These are phyloP conservation scores for Diaporthe sp. DNA, from an alignment of 2,329 filamentous ascomycete genomes.

Conservation along the genomic window DNA sequence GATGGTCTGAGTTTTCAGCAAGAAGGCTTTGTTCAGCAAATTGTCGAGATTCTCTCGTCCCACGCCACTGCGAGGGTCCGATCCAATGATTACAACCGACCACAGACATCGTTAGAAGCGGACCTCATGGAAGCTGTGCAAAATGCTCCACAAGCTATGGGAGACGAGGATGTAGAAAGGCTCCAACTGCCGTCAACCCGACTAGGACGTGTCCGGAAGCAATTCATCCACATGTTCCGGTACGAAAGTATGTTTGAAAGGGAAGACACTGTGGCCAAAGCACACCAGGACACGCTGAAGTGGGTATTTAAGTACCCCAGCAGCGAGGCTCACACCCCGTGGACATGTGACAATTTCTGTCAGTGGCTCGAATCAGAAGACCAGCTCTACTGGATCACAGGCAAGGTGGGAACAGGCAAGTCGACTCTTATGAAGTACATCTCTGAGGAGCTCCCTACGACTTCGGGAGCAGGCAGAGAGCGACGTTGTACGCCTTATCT, in stretches of 20 bases:
- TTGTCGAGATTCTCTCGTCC: neutral
- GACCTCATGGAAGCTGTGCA: neutral
- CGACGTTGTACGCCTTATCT: neutral
- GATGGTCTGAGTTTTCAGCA: neutral
- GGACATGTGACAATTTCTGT: neutral
- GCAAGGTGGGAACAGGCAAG: constrained; percentile 1
- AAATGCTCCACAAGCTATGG: accelerated
- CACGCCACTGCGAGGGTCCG: neutral
- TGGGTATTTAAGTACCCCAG: neutral
- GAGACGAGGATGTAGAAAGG: neutral
- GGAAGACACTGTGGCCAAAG: neutral
- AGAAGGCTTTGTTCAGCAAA: neutral
- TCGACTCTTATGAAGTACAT: neutral
- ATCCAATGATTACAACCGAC: no score
- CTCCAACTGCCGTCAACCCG: neutral
- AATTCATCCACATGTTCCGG: neutral
- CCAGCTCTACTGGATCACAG: constrained; percentile 8
- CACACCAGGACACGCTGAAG: neutral
- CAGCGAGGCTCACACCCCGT: neutral
- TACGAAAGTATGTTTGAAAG: constrained; percentile 4
- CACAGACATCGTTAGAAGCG: neutral
- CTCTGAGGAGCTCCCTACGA: neutral
- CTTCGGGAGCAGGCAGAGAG: neutral
- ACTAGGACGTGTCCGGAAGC: neutral
- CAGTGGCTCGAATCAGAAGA: constrained; percentile 4